Evolutionary conservation across 257 asterid species (phyloP), one percentile per base, ranked within the genome.

Genomic region (Solanum piurae): DNA sequence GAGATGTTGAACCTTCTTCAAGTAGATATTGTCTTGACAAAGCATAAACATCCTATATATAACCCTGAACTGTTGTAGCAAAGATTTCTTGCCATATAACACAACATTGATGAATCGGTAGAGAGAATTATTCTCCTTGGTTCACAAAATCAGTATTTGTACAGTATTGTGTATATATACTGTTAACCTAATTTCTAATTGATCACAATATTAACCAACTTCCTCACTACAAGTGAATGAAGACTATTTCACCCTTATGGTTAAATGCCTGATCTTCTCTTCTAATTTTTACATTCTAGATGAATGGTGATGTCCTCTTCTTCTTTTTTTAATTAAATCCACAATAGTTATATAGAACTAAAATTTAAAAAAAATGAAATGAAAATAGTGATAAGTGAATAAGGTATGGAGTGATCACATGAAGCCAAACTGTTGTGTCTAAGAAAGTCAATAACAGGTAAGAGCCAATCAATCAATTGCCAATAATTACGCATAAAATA

Each of bases 401-500:
- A 72, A 55, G 33, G 68, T 55, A 52, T 11, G 71, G 69, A 49
- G 38, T 75, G 62, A 75, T 52, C 88, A 86, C 88, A 86, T 86
- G 90, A 76, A 69, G 88, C 88, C 90, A 86, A 86, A 33, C 38
- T 77, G 34, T 85, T 88, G 18, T 68, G 75, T 60, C 40, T 86
- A 86, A 64, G 38, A 52, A 88, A 88, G 85, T 84, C 83, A 87
- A 86, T 73, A 49, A 75, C 86, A 74, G 83, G 37, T 86, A 71
- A 60, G 21, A 86, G 42, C 89, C 87, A 16, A n/a, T 38, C 89
- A 88, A 88, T 83, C 62, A 4, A 89, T 73, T 27, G 21, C 91
- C 93, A 89, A 88, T 86, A 82, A 88, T 91, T 91, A 83, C 91
- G 91, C 84, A 75, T 86, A 40, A 40, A 83, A 27, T 33, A 88